Percentiles rank a stretch among this genome's conserved stretches.
These are phyloP conservation scores for Nemania sp. DNA, from an alignment of 2,329 filamentous ascomycete genomes.

Conservation along the genomic window DNA sequence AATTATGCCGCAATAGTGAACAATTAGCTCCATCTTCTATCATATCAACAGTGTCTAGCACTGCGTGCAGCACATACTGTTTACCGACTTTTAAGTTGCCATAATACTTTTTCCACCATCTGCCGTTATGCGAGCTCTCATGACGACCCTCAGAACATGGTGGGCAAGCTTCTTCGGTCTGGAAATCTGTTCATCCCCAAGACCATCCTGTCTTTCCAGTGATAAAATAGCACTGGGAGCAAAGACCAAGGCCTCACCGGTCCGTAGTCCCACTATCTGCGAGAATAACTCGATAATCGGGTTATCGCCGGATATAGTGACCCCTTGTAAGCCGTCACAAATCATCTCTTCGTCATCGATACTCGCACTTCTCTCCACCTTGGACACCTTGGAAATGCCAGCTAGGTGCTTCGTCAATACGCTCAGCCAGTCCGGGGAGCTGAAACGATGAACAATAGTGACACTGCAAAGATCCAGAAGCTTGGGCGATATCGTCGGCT, in stretches of 20 bases:
- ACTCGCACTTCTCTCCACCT: not conserved
- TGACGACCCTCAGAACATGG: conserved; percentile 45
- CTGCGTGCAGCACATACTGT: not conserved
- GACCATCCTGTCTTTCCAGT: conserved; percentile 31
- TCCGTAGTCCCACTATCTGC: conserved; percentile 47
- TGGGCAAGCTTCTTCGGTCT: conserved; percentile 41
- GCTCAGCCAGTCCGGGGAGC: conserved; percentile 22
- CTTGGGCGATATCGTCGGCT: conserved; percentile 69
- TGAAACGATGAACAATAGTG: conserved; percentile 23
- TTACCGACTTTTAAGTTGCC: conserved; percentile 36
- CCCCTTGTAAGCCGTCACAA: not conserved
- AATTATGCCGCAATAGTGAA: too few relatives aligned
- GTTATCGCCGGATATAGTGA: conserved; percentile 8
- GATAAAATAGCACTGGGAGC: conserved; percentile 47
- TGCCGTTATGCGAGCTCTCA: conserved; percentile 47
- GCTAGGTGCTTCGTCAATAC: conserved; percentile 20
- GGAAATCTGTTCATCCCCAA: not conserved
- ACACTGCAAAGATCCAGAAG: conserved; percentile 70
- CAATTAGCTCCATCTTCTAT: too few relatives aligned
- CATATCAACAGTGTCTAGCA: too few relatives aligned
- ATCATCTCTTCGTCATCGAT: not conserved
- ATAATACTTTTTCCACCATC: conserved; percentile 52
- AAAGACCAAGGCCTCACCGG: conserved; percentile 53
- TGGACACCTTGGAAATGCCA: conserved; percentile 16
- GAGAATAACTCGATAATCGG: conserved; percentile 43